Conservation (phyloP, 2,329 filamentous ascomycete species). For the Colletotrichum lupini region DNA sequence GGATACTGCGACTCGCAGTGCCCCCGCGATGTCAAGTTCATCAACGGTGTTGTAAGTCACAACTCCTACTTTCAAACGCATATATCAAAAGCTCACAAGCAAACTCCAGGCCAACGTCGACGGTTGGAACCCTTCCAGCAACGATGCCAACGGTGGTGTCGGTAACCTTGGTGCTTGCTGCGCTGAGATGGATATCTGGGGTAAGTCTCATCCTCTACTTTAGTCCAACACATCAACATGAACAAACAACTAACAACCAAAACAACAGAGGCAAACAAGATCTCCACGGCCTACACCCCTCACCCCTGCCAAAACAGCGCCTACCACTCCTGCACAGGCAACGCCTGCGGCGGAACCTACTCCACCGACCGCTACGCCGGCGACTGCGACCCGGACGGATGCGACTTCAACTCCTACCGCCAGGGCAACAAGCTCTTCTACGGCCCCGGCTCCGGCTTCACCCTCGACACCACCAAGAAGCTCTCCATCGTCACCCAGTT, state of each 20-base stretch:
- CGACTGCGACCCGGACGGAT: constrained; percentile 75
- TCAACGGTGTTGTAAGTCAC: constrained; percentile 59
- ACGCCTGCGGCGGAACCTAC: constrained; percentile 65
- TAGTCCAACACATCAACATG: constrained; percentile 23
- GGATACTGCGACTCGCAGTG: constrained; percentile 65
- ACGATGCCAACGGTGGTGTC: constrained; percentile 65
- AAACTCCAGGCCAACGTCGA: constrained; percentile 58
- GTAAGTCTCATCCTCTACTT: constrained; percentile 26
- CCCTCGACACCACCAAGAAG: constrained; percentile 68
- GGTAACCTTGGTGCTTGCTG: constrained; percentile 67
- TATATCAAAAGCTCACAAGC: not conserved
- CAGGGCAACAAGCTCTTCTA: constrained; percentile 73
- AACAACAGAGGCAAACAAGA: constrained; percentile 73
- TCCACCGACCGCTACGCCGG: constrained; percentile 66
- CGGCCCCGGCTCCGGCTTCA: constrained; percentile 63
- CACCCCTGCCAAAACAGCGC: constrained; percentile 68
- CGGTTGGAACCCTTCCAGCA: constrained; percentile 61
- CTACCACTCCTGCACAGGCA: constrained; percentile 61
- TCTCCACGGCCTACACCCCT: constrained; percentile 72
- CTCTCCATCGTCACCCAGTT: constrained; percentile 78
- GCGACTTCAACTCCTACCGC: constrained; percentile 77
- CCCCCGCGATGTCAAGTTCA: constrained; percentile 67
- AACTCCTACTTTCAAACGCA: not conserved
- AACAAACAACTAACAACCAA: constrained; percentile 5
- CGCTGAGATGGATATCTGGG: constrained; percentile 70